Base-by-base conservation (phyloP, 1,284 basidiomycete species). In the Xanthoconium separans region DNA sequence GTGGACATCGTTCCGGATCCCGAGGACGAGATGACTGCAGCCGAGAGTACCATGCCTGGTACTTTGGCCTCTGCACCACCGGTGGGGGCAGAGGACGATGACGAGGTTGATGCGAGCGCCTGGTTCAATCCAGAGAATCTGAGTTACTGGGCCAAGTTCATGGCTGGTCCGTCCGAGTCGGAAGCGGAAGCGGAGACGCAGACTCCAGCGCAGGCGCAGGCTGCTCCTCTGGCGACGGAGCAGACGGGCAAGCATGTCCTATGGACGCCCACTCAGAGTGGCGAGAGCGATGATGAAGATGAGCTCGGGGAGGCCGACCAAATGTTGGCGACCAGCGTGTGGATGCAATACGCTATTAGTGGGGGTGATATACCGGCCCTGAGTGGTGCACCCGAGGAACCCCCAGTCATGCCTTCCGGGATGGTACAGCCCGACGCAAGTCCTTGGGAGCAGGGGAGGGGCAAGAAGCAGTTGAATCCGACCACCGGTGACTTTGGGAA, bases 201-300 rank as follows among this genome's bases (percentile, higher is more conserved):
- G 11, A 13, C 42, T 37, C 27, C 27, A 5, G 27, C 27, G 27
- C 27, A 27, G 27, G 27, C 27, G 27, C 27, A 27, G 27, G 44
- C 15, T 29, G 47, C 50, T 15, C 37, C 55, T n/a, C 57, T 56
- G 13, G 29, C 39, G 24, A 48, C 53, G n/a, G 56, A 55, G 36
- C 58, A 56, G 39, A 50, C 54, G 24, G 60, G 56, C 18, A 67
- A 69, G 48, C 73, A 75, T 13, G 71, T 58, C 6, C 58, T 63
- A 44, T 74, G 74, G 73, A 75, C 65, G 31, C 73, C 74, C 1
- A 60, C 59, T 13, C 51, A 55, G 20, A 22, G 24, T 16, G 55
- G 42, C 27, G 61, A 62, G 33, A 64, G 57, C 31, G 66, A 65
- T 0, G 66, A 65, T 2, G 69, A 69, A 2, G 68, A 55, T 0